Evolutionary conservation across 345 rosid genomes (phyloP).

Genomic region (Camelina neglecta): DNA sequence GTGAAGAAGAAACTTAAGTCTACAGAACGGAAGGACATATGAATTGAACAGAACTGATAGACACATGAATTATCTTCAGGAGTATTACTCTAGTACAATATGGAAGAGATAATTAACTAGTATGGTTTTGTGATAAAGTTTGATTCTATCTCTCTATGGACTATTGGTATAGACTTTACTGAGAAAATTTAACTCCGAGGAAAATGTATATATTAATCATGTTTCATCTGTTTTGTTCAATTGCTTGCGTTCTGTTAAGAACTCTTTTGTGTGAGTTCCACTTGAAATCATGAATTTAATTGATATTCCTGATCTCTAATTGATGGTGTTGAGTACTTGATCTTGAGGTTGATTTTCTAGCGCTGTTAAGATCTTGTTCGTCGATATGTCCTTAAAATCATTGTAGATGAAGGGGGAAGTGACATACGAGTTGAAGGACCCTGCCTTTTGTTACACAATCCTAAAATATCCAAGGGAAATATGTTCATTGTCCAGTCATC

Average conservation of each 20-base stretch:
- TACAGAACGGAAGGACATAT: slow-evolving; percentile 3
- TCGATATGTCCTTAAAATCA: slow-evolving; percentile 37
- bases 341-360: slow-evolving; percentile 1
- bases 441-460: slow-evolving; percentile 74
- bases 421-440: slow-evolving; percentile 79
- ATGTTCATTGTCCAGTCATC: slow-evolving; percentile 62
- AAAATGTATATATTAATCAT: slow-evolving; percentile 19
- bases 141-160: slow-evolving; percentile 2
- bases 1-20: slow-evolving; percentile 14
- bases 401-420: slow-evolving; percentile 80
- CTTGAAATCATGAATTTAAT: not conserved
- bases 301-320: not conserved
- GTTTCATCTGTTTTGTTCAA: slow-evolving; percentile 4
- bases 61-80: slow-evolving; percentile 2
- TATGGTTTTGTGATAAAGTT: slow-evolving; percentile 13
- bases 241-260: slow-evolving; percentile 5
- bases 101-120: not conserved
- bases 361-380: not conserved
- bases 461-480: slow-evolving; percentile 63
- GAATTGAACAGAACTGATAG: slow-evolving; percentile 20
- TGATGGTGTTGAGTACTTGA: slow-evolving; percentile 17
- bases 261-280: not conserved
- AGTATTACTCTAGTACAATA: slow-evolving; percentile 13
- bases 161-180: slow-evolving; percentile 27
- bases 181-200: slow-evolving; percentile 3